Base-by-base conservation (phyloP, 163 green algal species). In the Chloromonas sp. region DNA sequence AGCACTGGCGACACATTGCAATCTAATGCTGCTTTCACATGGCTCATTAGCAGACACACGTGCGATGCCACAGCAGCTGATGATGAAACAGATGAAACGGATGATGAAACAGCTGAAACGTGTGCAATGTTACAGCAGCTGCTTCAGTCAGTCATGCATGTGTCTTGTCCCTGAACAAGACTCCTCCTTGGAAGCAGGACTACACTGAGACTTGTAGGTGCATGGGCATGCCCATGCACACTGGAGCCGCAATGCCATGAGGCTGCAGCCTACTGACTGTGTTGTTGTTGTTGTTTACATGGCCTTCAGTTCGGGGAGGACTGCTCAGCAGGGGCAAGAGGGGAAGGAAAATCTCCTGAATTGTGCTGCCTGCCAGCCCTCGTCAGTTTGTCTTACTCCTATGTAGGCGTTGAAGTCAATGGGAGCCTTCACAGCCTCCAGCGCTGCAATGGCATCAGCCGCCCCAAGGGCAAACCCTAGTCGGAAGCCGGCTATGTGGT, bases 331-430 rank as follows among this genome's bases (percentile, higher is more conserved):
- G 13, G 0, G 15, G 60, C 74, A 80, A 60, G 74, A 58, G 5
- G 2, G 2, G 14, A 2, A 13, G 57, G 74, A 11, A 13, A 58
- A 58, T 5, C 14, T 2, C 15, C 14, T 58, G 13, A 11, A 13
- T 60, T 5, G 74, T 14, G 15, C 5, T 2, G 57, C 57, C 11
- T 15, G n/a, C 57, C 78, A 62, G 8, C 36, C n/a, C 57, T 14
- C 1, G 1, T 61, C n/a, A 58, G 1, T 3, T 11, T 60, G 14
- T 14, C 66, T 58, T 15, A 58, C 58, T 36, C 83, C 86, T 71
- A 84, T 81, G 82, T 90, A 92, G 79, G 90, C 85, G 84, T 93
- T 93, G 84, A 93, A 93, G 85, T 93, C 84, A 71, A 89, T 85
- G 60, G 81, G 81, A 2, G 87, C 89, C 85, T 93, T 93, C 0